These are phyloP conservation scores for Biscogniauxia marginata DNA, from an alignment of 2,329 filamentous ascomycete species.

Conservation along the genomic window DNA sequence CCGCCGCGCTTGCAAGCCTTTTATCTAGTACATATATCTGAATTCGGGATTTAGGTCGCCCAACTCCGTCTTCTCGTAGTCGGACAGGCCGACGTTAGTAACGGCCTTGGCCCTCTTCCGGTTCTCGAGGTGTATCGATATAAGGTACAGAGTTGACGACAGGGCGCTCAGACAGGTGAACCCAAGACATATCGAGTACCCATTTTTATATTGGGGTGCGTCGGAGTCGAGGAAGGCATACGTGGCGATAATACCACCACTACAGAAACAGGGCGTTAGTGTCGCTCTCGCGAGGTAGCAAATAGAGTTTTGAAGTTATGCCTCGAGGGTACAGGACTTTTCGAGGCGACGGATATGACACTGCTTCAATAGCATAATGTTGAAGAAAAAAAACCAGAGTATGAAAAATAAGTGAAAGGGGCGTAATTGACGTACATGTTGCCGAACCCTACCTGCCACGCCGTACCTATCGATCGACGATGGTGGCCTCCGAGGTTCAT, in stretches of 20 bases:
- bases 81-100: conserved; percentile 51
- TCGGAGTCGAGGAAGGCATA: conserved; percentile 68
- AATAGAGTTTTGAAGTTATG: too few relatives aligned
- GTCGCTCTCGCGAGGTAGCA: too few relatives aligned
- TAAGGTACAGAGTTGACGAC: conserved; percentile 59
- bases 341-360: too few relatives aligned
- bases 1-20: not conserved
- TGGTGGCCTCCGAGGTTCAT: conserved; percentile 77
- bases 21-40: conserved; percentile 48
- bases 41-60: conserved; percentile 57
- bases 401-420: not conserved
- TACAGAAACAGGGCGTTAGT: not conserved
- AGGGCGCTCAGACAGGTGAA: conserved; percentile 69
- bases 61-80: conserved; percentile 58
- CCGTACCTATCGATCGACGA: conserved; percentile 65
- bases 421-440: conserved; percentile 50
- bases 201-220: conserved; percentile 65
- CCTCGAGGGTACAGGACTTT: not conserved
- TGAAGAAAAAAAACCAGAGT: not conserved
- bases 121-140: conserved; percentile 61
- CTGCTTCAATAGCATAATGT: not conserved
- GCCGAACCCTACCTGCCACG: conserved; percentile 77
- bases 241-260: conserved; percentile 73
- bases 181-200: conserved; percentile 74
- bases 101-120: conserved; percentile 48